Conservation (phyloP, 2,329 filamentous ascomycete genomes). For the Ophiostoma quercus region DNA sequence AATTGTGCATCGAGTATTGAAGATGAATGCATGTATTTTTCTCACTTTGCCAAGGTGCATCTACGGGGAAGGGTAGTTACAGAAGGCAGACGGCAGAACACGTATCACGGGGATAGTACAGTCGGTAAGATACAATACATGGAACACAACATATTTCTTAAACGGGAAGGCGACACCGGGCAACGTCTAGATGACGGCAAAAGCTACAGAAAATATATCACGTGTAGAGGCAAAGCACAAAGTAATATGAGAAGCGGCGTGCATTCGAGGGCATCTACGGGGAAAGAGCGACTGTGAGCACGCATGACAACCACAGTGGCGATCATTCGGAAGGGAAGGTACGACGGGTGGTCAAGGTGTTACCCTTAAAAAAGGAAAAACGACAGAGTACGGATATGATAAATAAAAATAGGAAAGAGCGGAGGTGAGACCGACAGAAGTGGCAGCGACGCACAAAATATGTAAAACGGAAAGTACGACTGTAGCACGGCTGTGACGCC, state of each 20-base stretch:
- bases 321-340: not conserved
- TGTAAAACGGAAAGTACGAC: not conserved
- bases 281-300: not conserved
- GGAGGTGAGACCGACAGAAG: not conserved
- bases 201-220: not conserved
- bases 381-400: not conserved
- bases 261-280: not conserved
- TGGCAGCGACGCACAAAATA: not conserved
- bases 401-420: not conserved
- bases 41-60: too few species aligned
- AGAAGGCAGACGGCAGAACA: not conserved
- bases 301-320: not conserved
- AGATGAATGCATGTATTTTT: not conserved
- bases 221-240: not conserved
- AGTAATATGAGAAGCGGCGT: not conserved
- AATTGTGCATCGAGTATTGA: not conserved
- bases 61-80: not conserved
- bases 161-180: constrained; percentile 12
- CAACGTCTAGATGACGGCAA: not conserved
- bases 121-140: too few species aligned
- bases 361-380: not conserved
- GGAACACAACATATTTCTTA: not conserved
- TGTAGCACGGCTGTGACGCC: constrained; percentile 8
- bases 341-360: not conserved
- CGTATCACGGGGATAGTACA: not conserved